Conservation (phyloP, 2,329 filamentous ascomycete genomes). For the Tolypocladium nubicola region DNA sequence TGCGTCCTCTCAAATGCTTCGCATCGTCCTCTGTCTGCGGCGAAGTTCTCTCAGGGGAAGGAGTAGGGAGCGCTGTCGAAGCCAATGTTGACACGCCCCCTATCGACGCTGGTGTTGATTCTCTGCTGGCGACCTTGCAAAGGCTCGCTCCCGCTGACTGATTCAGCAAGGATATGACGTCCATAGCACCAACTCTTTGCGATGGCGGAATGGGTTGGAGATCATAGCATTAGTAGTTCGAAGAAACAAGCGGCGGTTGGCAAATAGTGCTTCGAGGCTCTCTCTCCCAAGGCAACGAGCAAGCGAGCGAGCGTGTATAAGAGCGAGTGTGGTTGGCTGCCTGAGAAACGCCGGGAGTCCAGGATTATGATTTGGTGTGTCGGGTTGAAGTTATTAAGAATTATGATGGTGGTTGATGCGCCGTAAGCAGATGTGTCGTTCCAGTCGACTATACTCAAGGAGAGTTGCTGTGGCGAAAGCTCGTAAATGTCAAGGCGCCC, state of each 20-base stretch:
- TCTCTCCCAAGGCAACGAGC: neutral
- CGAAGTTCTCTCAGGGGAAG: conserved; percentile 19
- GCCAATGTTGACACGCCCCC: conserved; percentile 1
- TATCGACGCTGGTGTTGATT: conserved; percentile 5
- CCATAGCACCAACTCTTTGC: conserved; percentile 19
- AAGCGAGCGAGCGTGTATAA: neutral
- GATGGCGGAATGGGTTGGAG: neutral
- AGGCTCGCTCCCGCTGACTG: conserved; percentile 13
- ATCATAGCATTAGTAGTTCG: neutral
- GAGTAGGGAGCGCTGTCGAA: conserved; percentile 17
- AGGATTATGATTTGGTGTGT: neutral
- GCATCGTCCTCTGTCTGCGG: conserved; percentile 11
- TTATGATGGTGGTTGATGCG: neutral
- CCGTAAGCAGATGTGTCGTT: neutral
- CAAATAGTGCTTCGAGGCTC: neutral
- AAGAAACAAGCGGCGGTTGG: neutral
- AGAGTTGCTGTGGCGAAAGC: neutral
- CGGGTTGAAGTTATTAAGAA: neutral
- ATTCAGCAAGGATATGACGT: conserved; percentile 31
- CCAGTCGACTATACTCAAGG: neutral
- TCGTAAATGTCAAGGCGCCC: neutral
- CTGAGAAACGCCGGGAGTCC: neutral
- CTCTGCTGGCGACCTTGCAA: conserved; percentile 3
- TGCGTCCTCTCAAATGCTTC: conserved; percentile 20
- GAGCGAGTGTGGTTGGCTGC: neutral